These are phyloP conservation scores for Suhomyces xylopsoci DNA, from an alignment of 805 yeast species.

Conservation along the genomic window DNA sequence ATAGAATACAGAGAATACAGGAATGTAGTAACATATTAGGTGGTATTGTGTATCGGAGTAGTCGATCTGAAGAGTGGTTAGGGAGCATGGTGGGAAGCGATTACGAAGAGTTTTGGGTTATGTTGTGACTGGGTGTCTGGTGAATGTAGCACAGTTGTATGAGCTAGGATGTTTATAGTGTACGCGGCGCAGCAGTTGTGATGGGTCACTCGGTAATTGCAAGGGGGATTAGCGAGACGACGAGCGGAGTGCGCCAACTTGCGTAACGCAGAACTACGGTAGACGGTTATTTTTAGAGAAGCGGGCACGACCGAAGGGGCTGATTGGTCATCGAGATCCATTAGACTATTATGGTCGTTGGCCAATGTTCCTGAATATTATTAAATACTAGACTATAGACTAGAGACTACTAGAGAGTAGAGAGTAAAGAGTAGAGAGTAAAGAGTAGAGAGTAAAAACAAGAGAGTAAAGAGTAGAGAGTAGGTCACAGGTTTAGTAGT, in stretches of 20 bases:
- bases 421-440: too few species aligned
- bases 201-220: neutral
- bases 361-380: too few species aligned
- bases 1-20: neutral
- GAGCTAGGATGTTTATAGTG: neutral
- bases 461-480: too few species aligned
- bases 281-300: neutral
- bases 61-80: neutral
- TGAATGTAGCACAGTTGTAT: neutral
- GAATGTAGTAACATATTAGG: too few species aligned
- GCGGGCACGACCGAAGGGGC: neutral
- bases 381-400: too few species aligned
- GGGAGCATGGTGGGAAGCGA: too few species aligned
- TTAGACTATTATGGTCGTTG: too few species aligned
- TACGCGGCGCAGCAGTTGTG: slow-evolving; percentile 2
- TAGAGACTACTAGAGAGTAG: too few species aligned
- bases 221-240: neutral
- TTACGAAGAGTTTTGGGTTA: neutral
- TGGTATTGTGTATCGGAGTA: too few species aligned
- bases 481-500: too few species aligned
- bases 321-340: neutral
- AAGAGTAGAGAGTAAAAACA: too few species aligned
- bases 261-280: neutral
- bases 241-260: neutral
- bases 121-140: neutral